Evolutionary conservation across 192 early-diverging fungal species (phyloP), one percentile per base, ranked within the genome.

Genomic region (Coemansia sp.): DNA sequence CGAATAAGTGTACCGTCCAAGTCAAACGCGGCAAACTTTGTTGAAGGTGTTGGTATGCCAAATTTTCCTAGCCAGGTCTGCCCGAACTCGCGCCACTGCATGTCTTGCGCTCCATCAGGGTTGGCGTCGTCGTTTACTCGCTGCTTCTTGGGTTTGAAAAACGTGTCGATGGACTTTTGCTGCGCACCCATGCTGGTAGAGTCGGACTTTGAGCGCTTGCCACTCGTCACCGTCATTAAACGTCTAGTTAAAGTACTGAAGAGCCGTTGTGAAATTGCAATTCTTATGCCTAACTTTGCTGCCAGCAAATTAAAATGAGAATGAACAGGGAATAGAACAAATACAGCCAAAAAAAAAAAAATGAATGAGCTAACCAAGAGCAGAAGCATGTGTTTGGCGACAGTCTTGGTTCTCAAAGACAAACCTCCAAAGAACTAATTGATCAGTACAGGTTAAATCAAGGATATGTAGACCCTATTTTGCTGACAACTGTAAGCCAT

Each of bases 1-100:
- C 52, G 63, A 28, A 94, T 87, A n/a, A 97, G 72, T 3, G 95
- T 96, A 8, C 69, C 72, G 79, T 98, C 95, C 75, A 85, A 62
- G 68, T 85, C 83, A 53, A 85, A 85, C 3, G 83, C 73, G 1
- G 83, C 83, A 62, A 85, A 69, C 70, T 70, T 81, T 17, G 60
- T 8, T 13, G 82, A 47, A 17, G 82, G 66, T 7, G 42, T 33
- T 4, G 82, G 82, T 21, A 47, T 16, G 21, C 67, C 74, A 69
- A 62, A 80, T 43, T 67, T 76, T 7, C 76, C 81, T 7, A 84
- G 30, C 81, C 81, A 84, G 0, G 81, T 84, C 28, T 42, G 28
- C 52, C 73, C 73, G 30, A 75, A 33, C 50, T 78, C 70, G 33
- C 64, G 67, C 81, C 81, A 84, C 49, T 73, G 61, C 2, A 84